Evolutionary conservation across 2,329 filamentous ascomycete genomes (phyloP), one percentile per base, ranked within the genome.

Genomic region (Colletotrichum caudatum): DNA sequence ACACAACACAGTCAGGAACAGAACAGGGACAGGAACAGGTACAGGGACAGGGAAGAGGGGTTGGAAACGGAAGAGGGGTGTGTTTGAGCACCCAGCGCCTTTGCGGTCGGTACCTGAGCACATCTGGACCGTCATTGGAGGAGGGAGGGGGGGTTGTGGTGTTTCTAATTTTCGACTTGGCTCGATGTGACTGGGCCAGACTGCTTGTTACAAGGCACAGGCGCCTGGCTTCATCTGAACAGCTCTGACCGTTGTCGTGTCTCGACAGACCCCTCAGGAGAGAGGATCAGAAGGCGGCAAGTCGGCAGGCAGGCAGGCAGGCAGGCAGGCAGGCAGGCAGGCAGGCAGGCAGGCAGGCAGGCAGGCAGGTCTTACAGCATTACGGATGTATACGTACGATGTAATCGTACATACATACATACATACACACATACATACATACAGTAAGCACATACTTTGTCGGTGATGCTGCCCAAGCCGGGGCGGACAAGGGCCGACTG

Each of bases 151-250:
- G 44, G 44, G 37, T 54, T 14, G 12, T 56, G 54, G n/a, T 56
- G 67, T 69, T 66, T 69, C 67, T 69, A 61, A 69, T 48, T 56
- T 50, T 69, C 46, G 48, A 66, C 62, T 48, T 62, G 57, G 57
- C 57, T 48, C 9, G 46, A 51, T 23, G n/a, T 50, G n/a, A 26
- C 57, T 29, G 53, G 57, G 57, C 57, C 33, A 18, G 39, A 59
- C 56, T 51, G 29, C 53, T 44, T 44, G 53, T 39, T 9, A 37
- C 29, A 50, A 66, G 35, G 20, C 35, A 56, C 46, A 35, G 46
- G 20, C 54, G 65, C 54, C 66, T 46, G 64, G 66, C 61, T 46
- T 48, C 54, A 46, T 65, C 46, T 65, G 44, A 56, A 39, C n/a
- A 33, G 14, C 60, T 37, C 48, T 39, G 35, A 41, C 46, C 60